Conservation (phyloP, 2,329 filamentous ascomycete genomes). For the Annulohypoxylon truncatum region DNA sequence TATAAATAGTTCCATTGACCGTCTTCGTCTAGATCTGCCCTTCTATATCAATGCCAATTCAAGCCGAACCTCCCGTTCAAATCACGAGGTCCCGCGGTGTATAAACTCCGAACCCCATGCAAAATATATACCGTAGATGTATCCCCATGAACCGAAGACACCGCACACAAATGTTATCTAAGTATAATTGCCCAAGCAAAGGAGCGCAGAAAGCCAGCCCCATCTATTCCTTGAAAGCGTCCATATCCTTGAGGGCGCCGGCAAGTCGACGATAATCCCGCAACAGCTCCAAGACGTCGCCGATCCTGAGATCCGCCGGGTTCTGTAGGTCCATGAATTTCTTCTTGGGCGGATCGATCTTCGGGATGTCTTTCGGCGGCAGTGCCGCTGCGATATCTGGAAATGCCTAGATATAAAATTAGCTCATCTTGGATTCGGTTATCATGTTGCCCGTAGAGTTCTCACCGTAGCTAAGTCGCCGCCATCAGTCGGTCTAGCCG, state of each 20-base stretch:
- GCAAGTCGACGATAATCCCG: slow-evolving; percentile 81
- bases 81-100: slow-evolving; percentile 7
- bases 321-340: slow-evolving; percentile 79
- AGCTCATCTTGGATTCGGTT: neutral
- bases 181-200: neutral
- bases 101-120: slow-evolving; percentile 44
- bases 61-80: neutral
- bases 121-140: slow-evolving; percentile 30
- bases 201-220: neutral
- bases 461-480: slow-evolving; percentile 69
- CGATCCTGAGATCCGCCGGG: slow-evolving; percentile 75
- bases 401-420: slow-evolving; percentile 61
- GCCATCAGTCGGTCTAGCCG: slow-evolving; percentile 58
- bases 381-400: slow-evolving; percentile 68
- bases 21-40: neutral
- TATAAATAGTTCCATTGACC: neutral
- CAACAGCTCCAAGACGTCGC: slow-evolving; percentile 78
- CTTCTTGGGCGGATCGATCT: slow-evolving; percentile 74
- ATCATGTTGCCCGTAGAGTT: neutral
- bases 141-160: neutral
- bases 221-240: slow-evolving; percentile 63
- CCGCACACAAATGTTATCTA: neutral
- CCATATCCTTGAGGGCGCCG: slow-evolving; percentile 70
- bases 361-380: slow-evolving; percentile 65
- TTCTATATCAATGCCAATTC: neutral